These are phyloP conservation scores for Venturiaceae sp. DNA, from an alignment of 2,329 filamentous ascomycete genomes.

Conservation along the genomic window DNA sequence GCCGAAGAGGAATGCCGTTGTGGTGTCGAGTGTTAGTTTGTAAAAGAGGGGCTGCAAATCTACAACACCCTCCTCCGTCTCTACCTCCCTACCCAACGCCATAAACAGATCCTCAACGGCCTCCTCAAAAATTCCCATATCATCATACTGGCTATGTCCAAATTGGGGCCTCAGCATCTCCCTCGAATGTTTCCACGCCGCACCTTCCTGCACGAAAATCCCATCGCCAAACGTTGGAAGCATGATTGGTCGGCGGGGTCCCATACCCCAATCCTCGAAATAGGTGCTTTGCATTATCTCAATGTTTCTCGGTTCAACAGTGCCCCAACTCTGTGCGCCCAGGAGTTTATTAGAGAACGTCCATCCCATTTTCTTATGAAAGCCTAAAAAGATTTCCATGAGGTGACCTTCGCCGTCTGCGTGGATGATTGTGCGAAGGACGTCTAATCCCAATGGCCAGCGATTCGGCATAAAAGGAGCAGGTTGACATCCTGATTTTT, in stretches of 20 bases:
- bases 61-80: slow-evolving; percentile 13
- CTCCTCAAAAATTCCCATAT: slow-evolving; percentile 24
- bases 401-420: too few relatives aligned
- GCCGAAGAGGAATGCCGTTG: slow-evolving; percentile 60
- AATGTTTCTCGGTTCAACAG: not conserved
- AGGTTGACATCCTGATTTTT: too few relatives aligned
- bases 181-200: slow-evolving; percentile 24
- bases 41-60: slow-evolving; percentile 57
- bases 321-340: not conserved
- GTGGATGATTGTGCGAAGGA: too few relatives aligned
- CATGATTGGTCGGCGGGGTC: not conserved
- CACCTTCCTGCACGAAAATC: slow-evolving; percentile 22
- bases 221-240: not conserved
- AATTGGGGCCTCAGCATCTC: slow-evolving; percentile 27
- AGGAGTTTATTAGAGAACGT: too few relatives aligned
- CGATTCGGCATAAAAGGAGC: too few relatives aligned
- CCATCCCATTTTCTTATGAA: too few relatives aligned
- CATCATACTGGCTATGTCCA: slow-evolving; percentile 23
- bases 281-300: not conserved
- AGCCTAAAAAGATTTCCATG: too few relatives aligned
- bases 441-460: too few relatives aligned
- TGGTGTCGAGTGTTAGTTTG: slow-evolving; percentile 54
- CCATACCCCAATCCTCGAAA: not conserved
- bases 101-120: slow-evolving; percentile 20
- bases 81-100: slow-evolving; percentile 11